A percentile compares a stretch with the other conserved stretches of the same genome.
phyloP scores from a whole-genome alignment of 2,329 filamentous ascomycete genomes.

The Plectosphaerella cucumerina region DNA sequence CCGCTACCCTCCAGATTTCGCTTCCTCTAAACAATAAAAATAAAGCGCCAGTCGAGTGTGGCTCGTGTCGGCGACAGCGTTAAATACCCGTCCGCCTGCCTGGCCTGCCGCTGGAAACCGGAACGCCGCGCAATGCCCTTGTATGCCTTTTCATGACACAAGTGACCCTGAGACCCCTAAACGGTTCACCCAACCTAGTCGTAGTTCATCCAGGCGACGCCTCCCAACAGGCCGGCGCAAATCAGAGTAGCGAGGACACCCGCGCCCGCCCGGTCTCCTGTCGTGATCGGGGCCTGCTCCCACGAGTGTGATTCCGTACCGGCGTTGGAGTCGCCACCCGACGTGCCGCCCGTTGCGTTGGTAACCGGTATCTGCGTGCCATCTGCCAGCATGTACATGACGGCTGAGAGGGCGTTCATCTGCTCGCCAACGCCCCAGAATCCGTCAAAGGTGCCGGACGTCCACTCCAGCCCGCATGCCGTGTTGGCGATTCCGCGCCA shows the following conservation, averaged over 20 bases:
- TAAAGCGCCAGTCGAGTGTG: too few species aligned
- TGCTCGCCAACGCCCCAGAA: constrained; percentile 62
- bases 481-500: constrained; percentile 52
- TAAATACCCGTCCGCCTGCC: too few species aligned
- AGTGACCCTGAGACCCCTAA: neutral
- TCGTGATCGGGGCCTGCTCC: constrained; percentile 36
- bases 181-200: constrained; percentile 12
- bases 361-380: constrained; percentile 42
- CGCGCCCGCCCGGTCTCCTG: constrained; percentile 49
- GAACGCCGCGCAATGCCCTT: neutral
- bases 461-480: constrained; percentile 66
- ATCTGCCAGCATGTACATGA: constrained; percentile 52
- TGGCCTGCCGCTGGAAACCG: neutral
- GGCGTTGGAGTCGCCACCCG: constrained; percentile 43
- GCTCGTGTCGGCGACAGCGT: too few species aligned
- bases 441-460: constrained; percentile 50
- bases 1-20: too few species aligned
- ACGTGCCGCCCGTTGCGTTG: constrained; percentile 54
- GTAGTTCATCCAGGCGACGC: constrained; percentile 44
- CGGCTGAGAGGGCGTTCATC: constrained; percentile 61
- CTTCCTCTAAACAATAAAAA: too few species aligned
- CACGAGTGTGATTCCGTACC: constrained; percentile 28
- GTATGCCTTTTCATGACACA: neutral
- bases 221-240: constrained; percentile 42
- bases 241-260: constrained; percentile 51